These are phyloP conservation scores for Fusarium anthophilum DNA, from an alignment of 2,329 filamentous ascomycete species.

Conservation along the genomic window DNA sequence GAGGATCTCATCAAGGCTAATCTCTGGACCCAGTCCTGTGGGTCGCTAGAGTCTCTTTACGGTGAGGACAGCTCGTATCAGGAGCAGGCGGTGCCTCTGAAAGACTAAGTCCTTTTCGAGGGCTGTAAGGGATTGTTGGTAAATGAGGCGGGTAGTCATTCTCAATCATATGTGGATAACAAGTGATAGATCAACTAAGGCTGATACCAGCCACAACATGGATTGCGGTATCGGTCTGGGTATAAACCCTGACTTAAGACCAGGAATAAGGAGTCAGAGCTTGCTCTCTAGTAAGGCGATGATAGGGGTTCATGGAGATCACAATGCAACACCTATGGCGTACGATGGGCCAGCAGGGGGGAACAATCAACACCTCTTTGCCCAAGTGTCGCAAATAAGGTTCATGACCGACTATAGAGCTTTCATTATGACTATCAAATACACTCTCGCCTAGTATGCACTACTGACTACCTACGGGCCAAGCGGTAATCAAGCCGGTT, in stretches of 20 bases:
- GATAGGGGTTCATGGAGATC: conserved; percentile 11
- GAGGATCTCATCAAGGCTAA: conserved; percentile 31
- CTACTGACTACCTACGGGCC: conserved; percentile 3
- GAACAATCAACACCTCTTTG: not conserved
- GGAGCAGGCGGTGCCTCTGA: not conserved
- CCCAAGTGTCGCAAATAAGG: not conserved
- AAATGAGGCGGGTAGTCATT: conserved; percentile 10
- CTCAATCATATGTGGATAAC: not conserved
- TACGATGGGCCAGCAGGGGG: not conserved
- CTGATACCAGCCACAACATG: conserved; percentile 14
- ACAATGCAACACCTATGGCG: conserved; percentile 1
- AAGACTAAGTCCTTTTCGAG: not conserved
- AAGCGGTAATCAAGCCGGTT: conserved; percentile 12
- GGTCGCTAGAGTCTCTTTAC: conserved; percentile 12
- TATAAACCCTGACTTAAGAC: not conserved
- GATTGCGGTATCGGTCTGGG: not conserved
- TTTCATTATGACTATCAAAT: not conserved
- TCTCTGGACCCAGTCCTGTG: conserved; percentile 20
- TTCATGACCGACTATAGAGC: not conserved
- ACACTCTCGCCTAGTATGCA: conserved; percentile 9
- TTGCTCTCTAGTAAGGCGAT: not conserved
- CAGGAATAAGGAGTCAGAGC: not conserved
- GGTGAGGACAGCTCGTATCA: conserved; percentile 8
- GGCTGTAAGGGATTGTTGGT: conserved; percentile 7
- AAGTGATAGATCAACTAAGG: conserved; percentile 24